Percentiles rank a stretch among this genome's conserved stretches.
Evolutionary conservation across 768 basidiomycete species (phyloP).

Genomic region (Termitomyces sp.): DNA sequence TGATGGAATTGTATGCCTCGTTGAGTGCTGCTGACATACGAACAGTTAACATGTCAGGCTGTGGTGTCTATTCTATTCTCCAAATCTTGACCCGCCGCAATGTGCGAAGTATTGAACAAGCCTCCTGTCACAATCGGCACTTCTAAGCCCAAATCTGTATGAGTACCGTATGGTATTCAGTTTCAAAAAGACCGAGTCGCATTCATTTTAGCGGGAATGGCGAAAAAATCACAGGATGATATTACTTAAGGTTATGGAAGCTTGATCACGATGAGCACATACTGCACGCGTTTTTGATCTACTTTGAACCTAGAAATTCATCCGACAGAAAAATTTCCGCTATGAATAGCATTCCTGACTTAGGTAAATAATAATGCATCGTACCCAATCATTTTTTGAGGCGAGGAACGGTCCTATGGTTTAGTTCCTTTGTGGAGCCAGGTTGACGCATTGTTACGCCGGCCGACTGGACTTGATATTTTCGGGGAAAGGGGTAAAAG

Average conservation of each 20-base stretch:
- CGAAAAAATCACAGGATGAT: not conserved
- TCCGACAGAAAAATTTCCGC: not conserved
- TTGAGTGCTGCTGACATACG: not conserved
- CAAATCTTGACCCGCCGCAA: not conserved
- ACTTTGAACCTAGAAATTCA: not conserved
- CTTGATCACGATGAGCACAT: too few species aligned
- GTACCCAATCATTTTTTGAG: too few species aligned
- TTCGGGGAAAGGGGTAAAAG: not conserved
- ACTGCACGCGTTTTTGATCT: too few species aligned
- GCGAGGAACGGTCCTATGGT: not conserved
- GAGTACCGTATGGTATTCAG: not conserved
- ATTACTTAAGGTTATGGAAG: too few species aligned
- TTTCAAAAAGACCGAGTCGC: too few species aligned
- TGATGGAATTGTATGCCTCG: not conserved
- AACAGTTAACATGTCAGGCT: too few species aligned
- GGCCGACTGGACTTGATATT: not conserved
- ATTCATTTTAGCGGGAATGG: not conserved
- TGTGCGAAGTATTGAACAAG: not conserved
- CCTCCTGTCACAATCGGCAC: not conserved
- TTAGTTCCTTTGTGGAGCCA: not conserved
- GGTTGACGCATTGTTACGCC: not conserved
- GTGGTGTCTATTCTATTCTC: too few species aligned
- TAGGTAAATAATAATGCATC: not conserved
- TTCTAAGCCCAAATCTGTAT: not conserved
- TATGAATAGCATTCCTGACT: not conserved